Percentiles rank a stretch among this genome's conserved stretches.
phyloP scores from a whole-genome alignment of 2,329 filamentous ascomycete species.

The Septoria petroselini region DNA sequence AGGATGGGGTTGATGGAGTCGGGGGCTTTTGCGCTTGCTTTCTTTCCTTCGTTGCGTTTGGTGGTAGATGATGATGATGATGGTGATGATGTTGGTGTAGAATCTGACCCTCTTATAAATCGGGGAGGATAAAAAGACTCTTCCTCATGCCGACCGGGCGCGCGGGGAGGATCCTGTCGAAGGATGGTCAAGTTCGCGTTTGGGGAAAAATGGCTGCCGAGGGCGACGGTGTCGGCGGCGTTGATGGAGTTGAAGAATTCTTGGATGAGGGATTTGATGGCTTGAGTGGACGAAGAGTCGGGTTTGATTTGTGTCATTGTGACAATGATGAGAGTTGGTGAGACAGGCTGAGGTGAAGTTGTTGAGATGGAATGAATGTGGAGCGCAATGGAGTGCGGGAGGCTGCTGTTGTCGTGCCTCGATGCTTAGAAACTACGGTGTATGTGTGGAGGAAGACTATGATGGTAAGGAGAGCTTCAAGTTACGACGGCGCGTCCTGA shows the following conservation, averaged over 20 bases:
- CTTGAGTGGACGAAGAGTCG: slow-evolving; percentile 7
- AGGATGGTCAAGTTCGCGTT: slow-evolving; percentile 55
- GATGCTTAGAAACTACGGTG: too few species aligned
- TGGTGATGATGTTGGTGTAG: slow-evolving; percentile 12
- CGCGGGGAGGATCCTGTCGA: slow-evolving; percentile 22
- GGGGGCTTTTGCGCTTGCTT: not conserved
- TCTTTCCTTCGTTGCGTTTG: not conserved
- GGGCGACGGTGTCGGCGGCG: slow-evolving; percentile 48
- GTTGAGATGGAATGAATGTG: too few species aligned
- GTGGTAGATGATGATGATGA: not conserved
- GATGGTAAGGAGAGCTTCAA: too few species aligned
- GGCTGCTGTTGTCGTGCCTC: too few species aligned
- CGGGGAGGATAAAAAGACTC: too few species aligned
- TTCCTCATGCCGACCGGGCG: not conserved
- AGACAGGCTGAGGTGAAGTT: not conserved
- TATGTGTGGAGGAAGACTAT: too few species aligned
- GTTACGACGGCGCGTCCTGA: too few species aligned
- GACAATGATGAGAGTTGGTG: too few species aligned
- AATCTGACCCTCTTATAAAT: not conserved
- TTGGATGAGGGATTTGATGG: slow-evolving; percentile 24
- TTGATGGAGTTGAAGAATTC: slow-evolving; percentile 29
- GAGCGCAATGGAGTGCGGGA: too few species aligned
- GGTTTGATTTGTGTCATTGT: slow-evolving; percentile 20
- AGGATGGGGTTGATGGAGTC: slow-evolving; percentile 10
- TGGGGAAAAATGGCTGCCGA: slow-evolving; percentile 74